Base-by-base conservation (phyloP, 2,329 filamentous ascomycete species). In the Sclerotinia sclerotiorum region DNA sequence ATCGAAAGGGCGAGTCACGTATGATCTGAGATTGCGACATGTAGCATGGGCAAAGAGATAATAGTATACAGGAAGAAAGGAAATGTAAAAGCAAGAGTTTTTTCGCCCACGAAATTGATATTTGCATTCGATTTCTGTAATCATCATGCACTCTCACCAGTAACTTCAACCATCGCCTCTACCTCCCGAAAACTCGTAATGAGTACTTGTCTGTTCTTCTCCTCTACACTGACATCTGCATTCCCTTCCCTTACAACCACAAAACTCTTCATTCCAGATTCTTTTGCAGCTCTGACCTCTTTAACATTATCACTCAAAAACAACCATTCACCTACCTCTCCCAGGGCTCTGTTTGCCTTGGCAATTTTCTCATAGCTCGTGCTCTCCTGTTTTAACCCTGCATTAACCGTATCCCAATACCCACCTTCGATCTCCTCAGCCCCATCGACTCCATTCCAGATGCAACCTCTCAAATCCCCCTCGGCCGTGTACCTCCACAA, bases 341-440 rank as follows among this genome's bases (percentile, higher is more conserved):
- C 80, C 46, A 82, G 80, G 21, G 85, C 77, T 56, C 66, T 63
- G 56, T 48, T 48, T 54, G 42, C 58, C 10, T n/a, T 35, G 11
- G 65, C 70, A 64, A 78, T 77, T 64, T 70, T 75, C 63, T 80
- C 78, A 79, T 94, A 95, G 77, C 91, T 94, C 29, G 77, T 78
- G 51, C 80, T 77, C 73, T 92, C 86, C 57, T 84, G 86, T 82
- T 95, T 95, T 68, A 86, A 83, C 1, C 92, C 92, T 44, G 92
- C 91, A 77, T 92, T 94, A 69, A 91, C 86, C 4, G 91, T 94
- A 78, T 95, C 92, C 76, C 92, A 94, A 83, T 88, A 92, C 46
- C 80, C 77, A 73, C 92, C 86, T 55, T 84, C 85, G 81, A 94
- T 94, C 69, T 85, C 83, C 1, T 91, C 94, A 69, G 90, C 86